Evolutionary conservation across 1,139 yeast species (phyloP).

Genomic region (Saccharomycopsis crataegensis): DNA sequence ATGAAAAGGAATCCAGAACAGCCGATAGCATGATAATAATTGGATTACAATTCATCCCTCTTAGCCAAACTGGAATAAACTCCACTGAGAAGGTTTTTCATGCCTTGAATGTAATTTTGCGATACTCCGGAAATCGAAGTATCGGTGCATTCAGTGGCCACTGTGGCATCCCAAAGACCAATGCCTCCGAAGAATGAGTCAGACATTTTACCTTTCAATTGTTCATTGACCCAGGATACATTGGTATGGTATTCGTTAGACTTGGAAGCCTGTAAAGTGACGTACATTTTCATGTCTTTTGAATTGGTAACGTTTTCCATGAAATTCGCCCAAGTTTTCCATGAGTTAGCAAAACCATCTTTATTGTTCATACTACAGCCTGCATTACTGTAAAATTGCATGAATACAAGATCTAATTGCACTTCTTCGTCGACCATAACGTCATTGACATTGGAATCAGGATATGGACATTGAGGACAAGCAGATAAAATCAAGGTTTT

Average conservation of each 20-base stretch:
- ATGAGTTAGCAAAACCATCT: conserved; percentile 1
- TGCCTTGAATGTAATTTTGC: conserved; percentile 9
- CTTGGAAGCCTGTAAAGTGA: conserved; percentile 10
- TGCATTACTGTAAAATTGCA: conserved; percentile 14
- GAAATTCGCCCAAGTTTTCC: conserved; percentile 9
- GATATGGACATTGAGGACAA: conserved; percentile 94
- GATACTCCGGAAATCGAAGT: conserved; percentile 3
- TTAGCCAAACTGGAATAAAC: conserved; percentile 6
- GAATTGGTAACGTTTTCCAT: conserved; percentile 1
- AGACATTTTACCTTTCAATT: conserved; percentile 5
- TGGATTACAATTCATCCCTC: conserved; percentile 13
- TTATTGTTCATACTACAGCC: conserved; percentile 1
- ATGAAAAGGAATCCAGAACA: no score
- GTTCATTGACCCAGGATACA: background rate
- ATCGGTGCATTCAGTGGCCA: conserved; percentile 2
- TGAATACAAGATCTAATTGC: conserved; percentile 6
- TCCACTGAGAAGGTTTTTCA: conserved; percentile 11
- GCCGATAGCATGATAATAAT: background rate
- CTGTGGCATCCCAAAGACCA: conserved; percentile 12
- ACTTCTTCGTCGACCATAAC: conserved; percentile 31
- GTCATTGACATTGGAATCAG: conserved; percentile 78
- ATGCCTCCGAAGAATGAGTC: conserved; percentile 3
- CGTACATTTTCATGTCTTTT: conserved; percentile 8
- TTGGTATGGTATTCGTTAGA: background rate
- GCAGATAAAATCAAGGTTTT: conserved; percentile 66